A percentile compares a stretch with the other conserved stretches of the same genome.
These are phyloP conservation scores for Erythrophleum ivorense DNA, from an alignment of 331 rosid genomes.

Conservation along the genomic window DNA sequence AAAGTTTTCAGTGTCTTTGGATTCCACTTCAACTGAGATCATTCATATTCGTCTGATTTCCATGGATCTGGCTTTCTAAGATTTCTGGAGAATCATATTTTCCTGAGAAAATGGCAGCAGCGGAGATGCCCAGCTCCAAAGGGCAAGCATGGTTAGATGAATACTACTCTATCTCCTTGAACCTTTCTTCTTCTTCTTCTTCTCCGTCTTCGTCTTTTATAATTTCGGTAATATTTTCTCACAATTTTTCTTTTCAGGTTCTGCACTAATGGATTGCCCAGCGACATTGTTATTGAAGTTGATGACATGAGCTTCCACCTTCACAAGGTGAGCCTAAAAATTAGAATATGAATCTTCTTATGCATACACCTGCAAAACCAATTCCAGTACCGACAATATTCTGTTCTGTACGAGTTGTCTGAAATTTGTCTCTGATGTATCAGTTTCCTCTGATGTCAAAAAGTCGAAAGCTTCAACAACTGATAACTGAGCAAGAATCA, in stretches of 20 bases:
- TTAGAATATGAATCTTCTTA: background rate
- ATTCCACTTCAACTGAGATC: slow-evolving; percentile 3
- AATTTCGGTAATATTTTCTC: background rate
- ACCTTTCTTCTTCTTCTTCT: background rate
- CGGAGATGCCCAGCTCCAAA: slow-evolving; percentile 59
- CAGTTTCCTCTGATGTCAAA: slow-evolving; percentile 78
- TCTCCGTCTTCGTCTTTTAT: background rate
- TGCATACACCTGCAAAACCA: background rate
- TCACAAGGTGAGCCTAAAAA: slow-evolving; percentile 58
- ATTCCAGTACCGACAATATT: slow-evolving; percentile 14
- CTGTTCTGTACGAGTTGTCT: slow-evolving; percentile 1
- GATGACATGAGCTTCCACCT: slow-evolving; percentile 72
- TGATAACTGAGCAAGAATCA: slow-evolving; percentile 57
- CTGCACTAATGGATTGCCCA: slow-evolving; percentile 74
- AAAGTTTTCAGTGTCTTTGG: slow-evolving; percentile 8
- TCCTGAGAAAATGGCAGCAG: slow-evolving; percentile 51
- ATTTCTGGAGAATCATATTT: background rate
- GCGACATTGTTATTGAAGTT: slow-evolving; percentile 75
- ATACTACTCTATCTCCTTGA: background rate
- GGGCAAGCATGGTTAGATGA: slow-evolving; percentile 73
- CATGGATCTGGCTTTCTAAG: slow-evolving; percentile 18
- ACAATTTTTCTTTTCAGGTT: slow-evolving; percentile 49
- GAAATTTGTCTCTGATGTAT: slow-evolving; percentile 3
- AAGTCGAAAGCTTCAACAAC: slow-evolving; percentile 58
- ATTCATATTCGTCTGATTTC: background rate